These are phyloP conservation scores for Lepidium africanum DNA, from an alignment of 345 rosid species.

Conservation along the genomic window DNA sequence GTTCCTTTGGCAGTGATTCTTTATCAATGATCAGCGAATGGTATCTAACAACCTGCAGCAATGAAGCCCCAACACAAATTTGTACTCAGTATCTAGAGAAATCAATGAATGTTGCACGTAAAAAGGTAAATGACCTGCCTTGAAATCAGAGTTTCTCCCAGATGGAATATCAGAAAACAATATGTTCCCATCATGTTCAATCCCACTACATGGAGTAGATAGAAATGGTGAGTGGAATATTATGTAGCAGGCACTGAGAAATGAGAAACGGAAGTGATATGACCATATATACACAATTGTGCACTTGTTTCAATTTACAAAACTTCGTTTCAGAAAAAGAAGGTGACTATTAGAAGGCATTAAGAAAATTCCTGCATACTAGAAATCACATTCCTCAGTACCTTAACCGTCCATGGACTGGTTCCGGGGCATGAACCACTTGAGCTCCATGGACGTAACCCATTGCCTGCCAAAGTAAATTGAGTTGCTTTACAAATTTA, in stretches of 20 bases:
- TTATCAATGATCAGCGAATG: slow-evolving; percentile 82
- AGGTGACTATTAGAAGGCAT: background rate
- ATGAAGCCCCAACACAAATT: slow-evolving; percentile 5
- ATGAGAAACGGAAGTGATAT: background rate
- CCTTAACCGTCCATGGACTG: slow-evolving; percentile 97
- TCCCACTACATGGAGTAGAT: slow-evolving; percentile 48
- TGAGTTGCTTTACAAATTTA: background rate
- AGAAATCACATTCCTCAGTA: slow-evolving; percentile 25
- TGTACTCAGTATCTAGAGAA: slow-evolving; percentile 1
- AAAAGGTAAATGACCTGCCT: slow-evolving; percentile 42
- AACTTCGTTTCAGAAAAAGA: background rate
- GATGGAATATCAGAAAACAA: slow-evolving; percentile 73
- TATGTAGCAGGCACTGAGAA: background rate
- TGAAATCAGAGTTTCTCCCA: slow-evolving; percentile 73
- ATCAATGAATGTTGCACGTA: background rate
- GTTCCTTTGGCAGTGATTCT: slow-evolving; percentile 75
- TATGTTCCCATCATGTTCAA: slow-evolving; percentile 68
- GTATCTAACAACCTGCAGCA: slow-evolving; percentile 78
- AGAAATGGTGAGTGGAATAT: slow-evolving; percentile 6
- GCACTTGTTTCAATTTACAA: background rate
- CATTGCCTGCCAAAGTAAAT: slow-evolving; percentile 55
- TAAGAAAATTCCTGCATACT: background rate
- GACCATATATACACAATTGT: background rate
- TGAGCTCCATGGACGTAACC: slow-evolving; percentile 88
- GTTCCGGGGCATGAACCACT: slow-evolving; percentile 81